Base-by-base conservation (phyloP, 257 asterid species). In the Salvia splendens region DNA sequence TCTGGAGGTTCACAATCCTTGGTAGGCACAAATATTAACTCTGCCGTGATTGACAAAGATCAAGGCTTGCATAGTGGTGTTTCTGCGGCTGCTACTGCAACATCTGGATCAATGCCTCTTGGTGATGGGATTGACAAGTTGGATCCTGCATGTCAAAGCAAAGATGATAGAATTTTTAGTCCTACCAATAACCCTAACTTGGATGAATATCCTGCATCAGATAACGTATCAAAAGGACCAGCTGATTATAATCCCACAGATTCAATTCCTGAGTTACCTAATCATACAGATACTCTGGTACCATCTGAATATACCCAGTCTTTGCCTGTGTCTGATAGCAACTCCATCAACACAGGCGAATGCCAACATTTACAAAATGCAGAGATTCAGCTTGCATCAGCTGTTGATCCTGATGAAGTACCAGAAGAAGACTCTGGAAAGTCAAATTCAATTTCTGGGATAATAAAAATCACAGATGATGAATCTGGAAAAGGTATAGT, bases 1-100 rank as follows among this genome's bases (percentile, higher is more conserved):
- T 78, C 82, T 51, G 82, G 51, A 61, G 80, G 43, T 52, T 43
- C 81, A 38, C 74, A 57, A 53, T 43, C 58, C 35, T 48, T 62
- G 43, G 57, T 59, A 30, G 53, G 33, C 63, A 9, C 40, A 60
- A 66, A 57, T 32, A 71, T 58, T 62, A 63, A 47, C 54, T 72
- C 70, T 6, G 58, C 35, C 73, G 77, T 35, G 77, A 54, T 65
- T 57, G 72, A 64, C 41, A 81, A 70, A 46, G 73, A 65, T 48
- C 80, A 64, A 60, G 72, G n/a, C 47, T 58, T 70, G 53, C 15
- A 52, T 16, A 33, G 43, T 50, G 46, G 52, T 43, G 41, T 35
- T 60, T 59, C 56, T 45, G 76, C 70, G 78, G 73, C 67, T 33
- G 71, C 66, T 46, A 12, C 24, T 38, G 47, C 64, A 36, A 24